These are phyloP conservation scores for Paecilomyces dactylethromorphus DNA, from an alignment of 2,329 filamentous ascomycete genomes.

Conservation along the genomic window DNA sequence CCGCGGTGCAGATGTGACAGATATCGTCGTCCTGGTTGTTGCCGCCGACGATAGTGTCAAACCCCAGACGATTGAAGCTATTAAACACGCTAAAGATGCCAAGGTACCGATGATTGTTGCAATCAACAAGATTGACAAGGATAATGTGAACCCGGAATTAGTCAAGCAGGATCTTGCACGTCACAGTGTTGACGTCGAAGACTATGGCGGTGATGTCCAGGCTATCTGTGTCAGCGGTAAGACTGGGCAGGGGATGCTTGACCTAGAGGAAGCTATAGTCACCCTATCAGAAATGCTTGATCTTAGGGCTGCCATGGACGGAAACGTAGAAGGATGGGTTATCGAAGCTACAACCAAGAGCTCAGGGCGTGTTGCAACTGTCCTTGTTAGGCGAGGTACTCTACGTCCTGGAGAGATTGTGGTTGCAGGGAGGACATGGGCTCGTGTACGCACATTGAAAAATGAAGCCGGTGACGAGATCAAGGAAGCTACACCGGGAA, in stretches of 20 bases:
- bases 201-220: slow-evolving; percentile 90
- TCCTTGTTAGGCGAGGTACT: slow-evolving; percentile 83
- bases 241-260: slow-evolving; percentile 84
- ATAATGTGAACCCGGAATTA: slow-evolving; percentile 68
- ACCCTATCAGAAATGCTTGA: slow-evolving; percentile 86
- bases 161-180: slow-evolving; percentile 83
- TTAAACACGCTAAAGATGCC: slow-evolving; percentile 83
- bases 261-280: slow-evolving; percentile 84
- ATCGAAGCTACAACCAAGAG: slow-evolving; percentile 85
- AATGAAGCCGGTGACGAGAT: slow-evolving; percentile 77
- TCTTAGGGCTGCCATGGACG: slow-evolving; percentile 70
- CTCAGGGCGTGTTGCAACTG: slow-evolving; percentile 76
- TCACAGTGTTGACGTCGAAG: slow-evolving; percentile 85
- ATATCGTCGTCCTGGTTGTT: slow-evolving; percentile 93
- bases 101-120: slow-evolving; percentile 95
- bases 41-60: slow-evolving; percentile 97
- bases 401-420: slow-evolving; percentile 73
- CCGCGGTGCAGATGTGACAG: slow-evolving; percentile 89
- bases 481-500: slow-evolving; percentile 72
- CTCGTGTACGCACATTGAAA: slow-evolving; percentile 72
- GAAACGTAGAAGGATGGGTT: slow-evolving; percentile 85
- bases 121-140: slow-evolving; percentile 94
- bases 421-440: slow-evolving; percentile 83
- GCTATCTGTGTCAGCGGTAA: slow-evolving; percentile 87
- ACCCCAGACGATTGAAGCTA: slow-evolving; percentile 90